Conservation (phyloP, 495 filamentous ascomycete genomes). For the Aspergillus affinis region DNA sequence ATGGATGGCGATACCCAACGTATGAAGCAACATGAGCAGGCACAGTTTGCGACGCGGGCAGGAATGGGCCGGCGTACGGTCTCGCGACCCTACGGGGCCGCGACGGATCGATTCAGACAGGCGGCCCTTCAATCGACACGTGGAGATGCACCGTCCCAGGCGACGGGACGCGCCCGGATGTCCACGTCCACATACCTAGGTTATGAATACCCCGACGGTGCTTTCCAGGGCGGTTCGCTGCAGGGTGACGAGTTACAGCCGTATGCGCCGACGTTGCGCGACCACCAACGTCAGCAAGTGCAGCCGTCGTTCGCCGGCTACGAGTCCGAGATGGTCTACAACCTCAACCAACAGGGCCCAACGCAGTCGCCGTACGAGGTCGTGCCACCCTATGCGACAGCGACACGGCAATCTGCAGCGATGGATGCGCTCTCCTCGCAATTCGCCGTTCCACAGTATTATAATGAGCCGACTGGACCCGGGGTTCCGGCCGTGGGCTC, state of each 20-base stretch:
- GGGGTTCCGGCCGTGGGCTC: constrained; percentile 53
- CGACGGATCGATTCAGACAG: constrained; percentile 38
- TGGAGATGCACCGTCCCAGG: constrained; percentile 40
- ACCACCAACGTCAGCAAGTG: constrained; percentile 27
- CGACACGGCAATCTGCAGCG: constrained; percentile 72
- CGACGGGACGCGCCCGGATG: constrained; percentile 32
- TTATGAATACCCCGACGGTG: constrained; percentile 46
- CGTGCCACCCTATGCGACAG: constrained; percentile 70
- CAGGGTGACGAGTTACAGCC: constrained; percentile 42
- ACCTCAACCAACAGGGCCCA: constrained; percentile 66
- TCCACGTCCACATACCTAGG: constrained; percentile 38
- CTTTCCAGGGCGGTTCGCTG: constrained; percentile 41
- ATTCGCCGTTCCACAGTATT: constrained; percentile 76
- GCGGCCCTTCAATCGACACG: constrained; percentile 33
- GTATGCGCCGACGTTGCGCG: constrained; percentile 46
- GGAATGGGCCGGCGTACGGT: constrained; percentile 26
- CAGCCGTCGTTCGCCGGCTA: constrained; percentile 51
- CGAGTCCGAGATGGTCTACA: constrained; percentile 73
- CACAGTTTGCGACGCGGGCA: constrained; percentile 31
- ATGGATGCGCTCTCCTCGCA: constrained; percentile 75
- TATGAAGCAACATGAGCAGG: constrained; percentile 67
- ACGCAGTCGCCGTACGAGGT: constrained; percentile 72
- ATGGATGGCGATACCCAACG: constrained; percentile 73
- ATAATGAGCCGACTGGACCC: constrained; percentile 67
- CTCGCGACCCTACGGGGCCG: constrained; percentile 21